Evolutionary conservation across 164 flowering plant genomes (phyloP).

Genomic region (Vitis rupestris): DNA sequence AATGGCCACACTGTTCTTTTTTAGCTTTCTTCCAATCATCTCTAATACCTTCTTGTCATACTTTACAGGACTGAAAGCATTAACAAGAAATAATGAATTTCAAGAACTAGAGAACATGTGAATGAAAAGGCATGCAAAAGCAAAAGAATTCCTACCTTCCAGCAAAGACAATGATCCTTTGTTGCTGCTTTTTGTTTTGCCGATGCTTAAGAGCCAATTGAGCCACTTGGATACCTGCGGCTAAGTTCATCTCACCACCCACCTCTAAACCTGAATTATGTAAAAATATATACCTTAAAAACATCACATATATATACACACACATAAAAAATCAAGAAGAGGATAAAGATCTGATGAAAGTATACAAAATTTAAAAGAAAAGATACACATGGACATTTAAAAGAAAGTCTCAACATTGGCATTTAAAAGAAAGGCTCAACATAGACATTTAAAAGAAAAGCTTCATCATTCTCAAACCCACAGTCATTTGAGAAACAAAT

Average conservation of each 20-base stretch:
- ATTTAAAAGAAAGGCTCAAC: background rate
- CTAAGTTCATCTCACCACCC: conserved; percentile 93
- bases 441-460: background rate
- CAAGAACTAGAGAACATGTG: background rate
- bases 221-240: conserved; percentile 91
- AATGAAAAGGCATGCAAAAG: conserved; percentile 3
- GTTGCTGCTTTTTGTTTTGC: conserved; percentile 93
- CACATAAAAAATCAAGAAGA: background rate
- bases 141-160: conserved; percentile 61
- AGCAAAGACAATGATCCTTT: conserved; percentile 91
- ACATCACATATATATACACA: background rate
- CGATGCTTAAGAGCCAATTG: conserved; percentile 96
- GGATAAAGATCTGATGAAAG: background rate
- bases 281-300: background rate
- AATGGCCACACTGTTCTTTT: conserved; percentile 93
- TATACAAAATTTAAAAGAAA: background rate
- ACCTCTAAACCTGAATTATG: conserved; percentile 60
- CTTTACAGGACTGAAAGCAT: conserved; percentile 65
- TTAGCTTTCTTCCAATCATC: conserved; percentile 80
- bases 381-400: background rate
- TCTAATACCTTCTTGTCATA: conserved; percentile 87
- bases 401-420: background rate
- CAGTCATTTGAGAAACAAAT: background rate
- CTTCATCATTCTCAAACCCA: no score
- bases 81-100: background rate